A percentile compares a stretch with the other conserved stretches of the same genome.
phyloP scores from a whole-genome alignment of 2,329 filamentous ascomycete genomes.

The Huntiella omanensis region DNA sequence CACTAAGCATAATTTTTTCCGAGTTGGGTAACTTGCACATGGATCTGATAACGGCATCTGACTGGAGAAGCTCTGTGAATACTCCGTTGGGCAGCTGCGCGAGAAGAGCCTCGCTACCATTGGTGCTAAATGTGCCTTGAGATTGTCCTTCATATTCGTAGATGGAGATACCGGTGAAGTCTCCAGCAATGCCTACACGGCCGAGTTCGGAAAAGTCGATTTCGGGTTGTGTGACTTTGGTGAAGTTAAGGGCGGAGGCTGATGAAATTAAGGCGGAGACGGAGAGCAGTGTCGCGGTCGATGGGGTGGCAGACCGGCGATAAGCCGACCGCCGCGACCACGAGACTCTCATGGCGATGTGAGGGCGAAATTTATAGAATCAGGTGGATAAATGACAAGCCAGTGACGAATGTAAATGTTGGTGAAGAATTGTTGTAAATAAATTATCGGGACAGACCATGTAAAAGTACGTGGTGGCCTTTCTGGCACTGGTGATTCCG shows the following conservation, averaged over 20 bases:
- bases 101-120: constrained; percentile 68
- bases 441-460: not conserved
- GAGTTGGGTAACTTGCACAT: constrained; percentile 62
- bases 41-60: constrained; percentile 68
- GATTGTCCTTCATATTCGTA: constrained; percentile 72
- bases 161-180: constrained; percentile 81
- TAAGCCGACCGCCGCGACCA: constrained; percentile 7
- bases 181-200: constrained; percentile 65
- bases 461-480: not conserved
- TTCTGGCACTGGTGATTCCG: too few species aligned
- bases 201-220: constrained; percentile 66
- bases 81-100: constrained; percentile 70
- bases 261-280: constrained; percentile 10
- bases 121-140: constrained; percentile 44
- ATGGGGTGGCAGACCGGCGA: constrained; percentile 4
- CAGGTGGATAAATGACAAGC: not conserved
- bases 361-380: constrained; percentile 1
- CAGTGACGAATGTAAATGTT: not conserved
- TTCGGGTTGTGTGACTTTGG: constrained; percentile 44
- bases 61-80: constrained; percentile 52
- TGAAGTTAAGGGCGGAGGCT: constrained; percentile 35
- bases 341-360: constrained; percentile 9
- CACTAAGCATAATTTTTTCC: constrained; percentile 61
- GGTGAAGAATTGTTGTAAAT: not conserved
- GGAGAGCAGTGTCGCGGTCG: constrained; percentile 6